Evolutionary conservation across 75 land plant genomes (phyloP).

Genomic region (Picea sitchensis): DNA sequence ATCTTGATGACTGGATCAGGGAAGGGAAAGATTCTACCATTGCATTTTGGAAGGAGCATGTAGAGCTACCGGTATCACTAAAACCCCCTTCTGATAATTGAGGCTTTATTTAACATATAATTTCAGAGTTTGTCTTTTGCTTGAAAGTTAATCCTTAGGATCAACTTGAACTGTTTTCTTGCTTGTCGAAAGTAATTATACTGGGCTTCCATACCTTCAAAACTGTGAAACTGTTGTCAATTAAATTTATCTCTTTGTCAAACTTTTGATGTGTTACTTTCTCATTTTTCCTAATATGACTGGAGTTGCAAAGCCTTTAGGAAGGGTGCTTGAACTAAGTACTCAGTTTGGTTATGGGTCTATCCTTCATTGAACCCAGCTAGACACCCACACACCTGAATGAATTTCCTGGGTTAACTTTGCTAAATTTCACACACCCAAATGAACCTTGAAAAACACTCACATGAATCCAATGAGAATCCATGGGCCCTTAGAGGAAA

Average conservation of each 20-base stretch:
- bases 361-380: not conserved
- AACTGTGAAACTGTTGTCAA: not conserved
- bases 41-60: constrained; percentile 78
- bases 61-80: constrained; percentile 74
- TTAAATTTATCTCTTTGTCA: not conserved
- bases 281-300: not conserved
- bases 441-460: no score
- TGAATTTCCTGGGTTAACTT: not conserved
- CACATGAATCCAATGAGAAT: no score
- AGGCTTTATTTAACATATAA: not conserved
- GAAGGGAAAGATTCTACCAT: constrained; percentile 63
- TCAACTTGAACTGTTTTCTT: not conserved
- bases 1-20: constrained; percentile 84
- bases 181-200: not conserved
- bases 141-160: not conserved
- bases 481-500: no score
- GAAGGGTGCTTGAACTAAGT: not conserved
- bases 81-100: not conserved
- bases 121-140: not conserved
- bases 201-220: not conserved
- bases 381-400: not conserved
- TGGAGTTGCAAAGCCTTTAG: not conserved
- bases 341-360: not conserved
- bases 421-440: no score
- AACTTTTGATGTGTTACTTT: not conserved